A percentile compares a stretch with the other conserved stretches of the same genome.
Evolutionary conservation across 805 yeast species (phyloP).

Genomic region (Clavispora vitiphila): DNA sequence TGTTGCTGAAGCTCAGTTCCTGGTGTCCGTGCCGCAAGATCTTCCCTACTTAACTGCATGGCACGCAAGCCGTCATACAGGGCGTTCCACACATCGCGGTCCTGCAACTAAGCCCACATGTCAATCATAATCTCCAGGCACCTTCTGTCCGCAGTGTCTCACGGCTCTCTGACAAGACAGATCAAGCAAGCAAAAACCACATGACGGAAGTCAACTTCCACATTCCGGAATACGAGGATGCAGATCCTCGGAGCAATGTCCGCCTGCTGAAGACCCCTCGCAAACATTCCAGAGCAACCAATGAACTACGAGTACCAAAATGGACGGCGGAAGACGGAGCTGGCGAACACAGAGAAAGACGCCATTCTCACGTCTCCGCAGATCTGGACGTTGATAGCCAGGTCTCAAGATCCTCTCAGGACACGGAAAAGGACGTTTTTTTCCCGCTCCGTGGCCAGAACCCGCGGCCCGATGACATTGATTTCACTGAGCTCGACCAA

Average conservation of each 20-base stretch:
- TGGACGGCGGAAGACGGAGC: not conserved
- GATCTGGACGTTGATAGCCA: conserved; percentile 1
- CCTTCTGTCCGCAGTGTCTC: too few species aligned
- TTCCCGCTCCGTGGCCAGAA: not conserved
- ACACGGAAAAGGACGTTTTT: conserved; percentile 2
- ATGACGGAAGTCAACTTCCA: not conserved
- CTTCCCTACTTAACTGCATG: too few species aligned
- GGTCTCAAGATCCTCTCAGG: not conserved
- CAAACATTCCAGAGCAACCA: not conserved
- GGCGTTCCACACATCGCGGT: too few species aligned
- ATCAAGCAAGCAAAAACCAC: too few species aligned
- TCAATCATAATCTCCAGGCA: too few species aligned
- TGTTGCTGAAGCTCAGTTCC: too few species aligned
- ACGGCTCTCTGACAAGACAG: too few species aligned
- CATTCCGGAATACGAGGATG: not conserved
- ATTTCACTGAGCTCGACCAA: conserved; percentile 1
- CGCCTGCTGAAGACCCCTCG: not conserved
- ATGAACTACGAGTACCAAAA: not conserved
- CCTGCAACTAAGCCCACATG: too few species aligned
- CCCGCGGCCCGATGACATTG: not conserved
- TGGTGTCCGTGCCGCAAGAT: too few species aligned
- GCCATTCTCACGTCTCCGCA: not conserved
- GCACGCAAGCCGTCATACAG: too few species aligned
- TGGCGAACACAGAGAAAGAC: not conserved
- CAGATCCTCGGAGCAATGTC: not conserved